Evolutionary conservation across 176 grass and related monocot species (phyloP).

Genomic region (Eragrostis curvula): DNA sequence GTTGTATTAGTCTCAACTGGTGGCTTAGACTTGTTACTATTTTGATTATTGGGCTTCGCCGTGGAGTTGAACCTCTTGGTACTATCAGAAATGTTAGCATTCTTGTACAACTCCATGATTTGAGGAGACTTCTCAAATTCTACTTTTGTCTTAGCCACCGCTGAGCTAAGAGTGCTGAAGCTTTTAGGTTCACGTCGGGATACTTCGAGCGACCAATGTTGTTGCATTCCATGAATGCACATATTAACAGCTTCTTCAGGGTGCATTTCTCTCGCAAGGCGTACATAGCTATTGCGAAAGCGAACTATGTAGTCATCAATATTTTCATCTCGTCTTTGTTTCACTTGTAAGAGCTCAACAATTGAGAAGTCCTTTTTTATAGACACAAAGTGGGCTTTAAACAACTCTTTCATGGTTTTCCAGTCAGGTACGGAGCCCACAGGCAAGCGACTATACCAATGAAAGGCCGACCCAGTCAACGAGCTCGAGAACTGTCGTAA

Average conservation of each 20-base stretch:
- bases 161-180: background rate
- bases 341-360: background rate
- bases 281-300: background rate
- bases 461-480: background rate
- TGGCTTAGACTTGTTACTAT: background rate
- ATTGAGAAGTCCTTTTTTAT: background rate
- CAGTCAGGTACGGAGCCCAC: background rate
- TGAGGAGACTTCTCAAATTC: background rate
- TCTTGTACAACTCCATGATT: background rate
- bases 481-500: background rate
- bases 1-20: background rate
- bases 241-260: background rate
- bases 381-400: background rate
- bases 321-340: background rate
- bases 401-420: conserved; percentile 6
- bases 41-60: background rate
- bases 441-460: conserved; percentile 14
- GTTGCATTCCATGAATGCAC: background rate
- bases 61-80: background rate
- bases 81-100: background rate
- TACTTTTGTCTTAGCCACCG: background rate
- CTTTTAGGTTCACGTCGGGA: background rate
- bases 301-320: background rate
- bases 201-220: background rate
- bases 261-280: background rate